Evolutionary conservation across 768 basidiomycete genomes (phyloP), one percentile per base, ranked within the genome.

Genomic region (Tulasnella sp.): DNA sequence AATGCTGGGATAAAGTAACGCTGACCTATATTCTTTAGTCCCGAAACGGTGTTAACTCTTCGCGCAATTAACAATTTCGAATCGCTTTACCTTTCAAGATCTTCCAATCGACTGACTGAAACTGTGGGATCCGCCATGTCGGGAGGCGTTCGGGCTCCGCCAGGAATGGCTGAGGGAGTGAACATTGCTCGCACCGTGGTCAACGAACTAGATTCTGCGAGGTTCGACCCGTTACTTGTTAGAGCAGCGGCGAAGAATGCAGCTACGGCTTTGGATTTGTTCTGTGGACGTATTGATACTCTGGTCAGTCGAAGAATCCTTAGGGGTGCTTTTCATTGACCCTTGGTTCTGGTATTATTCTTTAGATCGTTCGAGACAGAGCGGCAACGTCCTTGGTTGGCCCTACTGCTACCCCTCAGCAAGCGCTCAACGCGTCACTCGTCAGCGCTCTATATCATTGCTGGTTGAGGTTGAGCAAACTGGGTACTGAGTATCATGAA

Each of bases 181-280:
- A 88, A 87, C 68, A 83, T 95, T 19, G 89, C 91, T 0, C 84
- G 97, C 11, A 84, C 86, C 1, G 83, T 95, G 26, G 87, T 88
- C 34, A 98, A 98, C 78, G 97, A 98, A 77, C 86, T 99, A 5
- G 95, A 98, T 79, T 88, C 93, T 1, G 94, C 94, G 16, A 85
- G 89, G 74, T 97, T 96, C 78, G 97, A 99, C 80, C 96, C 96
- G 0, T 79, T 98, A 41, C 82, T 99, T 16, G 87, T 93, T 12
- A 86, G 85, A 73, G 84, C 88, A 6, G 89, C 97, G 8, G 92
- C 95, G 16, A 89, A 88, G 79, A 89, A 87, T 77, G 88, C 86
- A 0, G 84, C 84, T 11, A 81, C 85, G 2, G 87, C 88, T 71
- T 77, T 98, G 63, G 92, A 94, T n/a, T 84, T 82, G 74, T 82